Conservation (phyloP, 116 monocot genomes). For the Dioscorea cayenensis region DNA sequence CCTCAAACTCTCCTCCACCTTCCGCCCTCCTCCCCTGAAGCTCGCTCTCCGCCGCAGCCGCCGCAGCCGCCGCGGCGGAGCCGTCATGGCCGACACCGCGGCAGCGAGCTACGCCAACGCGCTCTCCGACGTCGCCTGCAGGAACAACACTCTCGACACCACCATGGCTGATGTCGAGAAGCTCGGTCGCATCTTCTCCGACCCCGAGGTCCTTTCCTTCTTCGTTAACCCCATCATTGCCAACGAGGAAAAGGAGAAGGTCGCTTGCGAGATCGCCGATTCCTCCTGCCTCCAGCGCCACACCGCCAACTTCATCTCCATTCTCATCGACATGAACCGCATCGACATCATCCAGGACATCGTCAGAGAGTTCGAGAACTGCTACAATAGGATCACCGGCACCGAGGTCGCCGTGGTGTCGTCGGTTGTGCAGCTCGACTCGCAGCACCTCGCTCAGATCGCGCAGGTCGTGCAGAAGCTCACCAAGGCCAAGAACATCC, state of each 20-base stretch:
- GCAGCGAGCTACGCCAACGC: constrained; percentile 55
- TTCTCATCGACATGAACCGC: constrained; percentile 62
- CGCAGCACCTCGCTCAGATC: constrained; percentile 67
- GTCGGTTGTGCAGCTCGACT: constrained; percentile 72
- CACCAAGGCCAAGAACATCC: constrained; percentile 70
- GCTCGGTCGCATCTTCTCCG: constrained; percentile 50
- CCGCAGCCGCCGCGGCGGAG: constrained; percentile 5
- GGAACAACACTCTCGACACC: constrained; percentile 49
- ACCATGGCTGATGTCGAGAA: constrained; percentile 76
- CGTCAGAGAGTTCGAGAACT: constrained; percentile 60
- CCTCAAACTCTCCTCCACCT: not conserved
- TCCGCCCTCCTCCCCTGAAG: constrained; percentile 2
- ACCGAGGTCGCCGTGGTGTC: constrained; percentile 83
- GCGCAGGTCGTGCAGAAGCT: constrained; percentile 62
- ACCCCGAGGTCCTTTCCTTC: constrained; percentile 30
- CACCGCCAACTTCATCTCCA: constrained; percentile 59
- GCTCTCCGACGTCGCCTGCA: constrained; percentile 44
- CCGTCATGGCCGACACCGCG: constrained; percentile 1
- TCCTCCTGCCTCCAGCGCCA: constrained; percentile 49
- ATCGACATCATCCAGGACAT: constrained; percentile 51
- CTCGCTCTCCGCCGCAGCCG: not conserved
- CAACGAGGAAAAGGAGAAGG: constrained; percentile 39
- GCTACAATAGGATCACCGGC: constrained; percentile 60
- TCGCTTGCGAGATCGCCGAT: constrained; percentile 42
- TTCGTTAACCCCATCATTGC: constrained; percentile 61